These are phyloP conservation scores for Hypsizygus ulmarius DNA, from an alignment of 1,284 basidiomycete species.

Conservation along the genomic window DNA sequence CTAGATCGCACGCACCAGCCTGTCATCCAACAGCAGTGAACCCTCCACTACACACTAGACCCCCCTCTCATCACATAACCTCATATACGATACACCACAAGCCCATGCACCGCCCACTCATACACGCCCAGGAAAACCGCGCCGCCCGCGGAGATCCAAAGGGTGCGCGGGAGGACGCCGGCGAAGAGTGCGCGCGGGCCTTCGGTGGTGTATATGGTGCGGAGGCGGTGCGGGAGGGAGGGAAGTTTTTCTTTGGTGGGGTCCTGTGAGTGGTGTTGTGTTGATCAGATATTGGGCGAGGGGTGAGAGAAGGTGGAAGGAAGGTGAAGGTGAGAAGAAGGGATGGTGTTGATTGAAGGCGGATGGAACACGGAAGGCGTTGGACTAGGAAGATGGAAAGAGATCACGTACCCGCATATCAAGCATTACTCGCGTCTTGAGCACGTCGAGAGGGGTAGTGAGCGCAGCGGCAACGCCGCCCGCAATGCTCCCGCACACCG, in stretches of 20 bases:
- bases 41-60: too few species aligned
- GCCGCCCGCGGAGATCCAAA: conserved; percentile 96
- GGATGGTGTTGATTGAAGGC: too few species aligned
- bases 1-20: too few species aligned
- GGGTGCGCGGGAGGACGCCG: conserved; percentile 86
- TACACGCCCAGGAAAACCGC: conserved; percentile 96
- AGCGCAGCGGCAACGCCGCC: conserved; percentile 88
- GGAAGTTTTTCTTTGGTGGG: conserved; percentile 49
- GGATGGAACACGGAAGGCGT: too few species aligned
- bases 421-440: conserved; percentile 98
- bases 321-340: not conserved
- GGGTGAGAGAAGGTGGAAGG: too few species aligned
- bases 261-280: conserved; percentile 39
- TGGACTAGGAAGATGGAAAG: not conserved
- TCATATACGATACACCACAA: conserved; percentile 26
- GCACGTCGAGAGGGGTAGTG: conserved; percentile 95
- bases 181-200: conserved; percentile 79
- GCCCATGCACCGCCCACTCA: conserved; percentile 60
- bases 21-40: too few species aligned
- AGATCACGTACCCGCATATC: conserved; percentile 65
- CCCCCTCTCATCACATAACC: conserved; percentile 4
- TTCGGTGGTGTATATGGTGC: conserved; percentile 70
- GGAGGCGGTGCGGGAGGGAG: conserved; percentile 54
- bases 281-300: too few species aligned
- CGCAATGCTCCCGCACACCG: conserved; percentile 87